Evolutionary conservation across 805 yeast species (phyloP).

Genomic region (Saccharomycopsis schoenii): DNA sequence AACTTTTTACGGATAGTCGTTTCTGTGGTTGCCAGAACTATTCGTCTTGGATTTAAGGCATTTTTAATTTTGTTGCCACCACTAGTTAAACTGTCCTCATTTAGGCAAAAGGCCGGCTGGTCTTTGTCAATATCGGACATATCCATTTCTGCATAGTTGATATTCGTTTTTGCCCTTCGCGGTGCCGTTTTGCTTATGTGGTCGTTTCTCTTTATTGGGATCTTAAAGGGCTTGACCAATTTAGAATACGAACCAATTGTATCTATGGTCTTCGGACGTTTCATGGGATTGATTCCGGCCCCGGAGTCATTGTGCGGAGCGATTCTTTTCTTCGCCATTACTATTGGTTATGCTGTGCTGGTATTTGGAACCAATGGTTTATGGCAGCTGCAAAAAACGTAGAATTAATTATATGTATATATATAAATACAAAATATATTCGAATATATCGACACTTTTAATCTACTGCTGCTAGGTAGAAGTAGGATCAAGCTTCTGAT

Average conservation of each 20-base stretch:
- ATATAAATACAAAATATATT: no score
- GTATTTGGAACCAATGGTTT: no score
- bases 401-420: no score
- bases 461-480: no score
- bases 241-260: constrained; percentile 29
- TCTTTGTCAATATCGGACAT: constrained; percentile 27
- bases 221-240: constrained; percentile 57
- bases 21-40: constrained; percentile 32
- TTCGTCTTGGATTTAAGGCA: constrained; percentile 50
- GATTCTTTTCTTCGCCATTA: not conserved
- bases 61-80: constrained; percentile 35
- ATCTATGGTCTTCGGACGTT: constrained; percentile 12
- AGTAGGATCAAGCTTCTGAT: no score
- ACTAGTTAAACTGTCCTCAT: constrained; percentile 21
- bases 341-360: not conserved
- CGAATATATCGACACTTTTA: no score
- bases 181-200: constrained; percentile 19
- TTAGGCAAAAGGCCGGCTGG: constrained; percentile 27
- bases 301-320: constrained; percentile 11
- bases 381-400: no score
- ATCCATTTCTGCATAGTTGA: constrained; percentile 28
- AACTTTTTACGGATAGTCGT: constrained; percentile 39
- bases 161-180: constrained; percentile 25
- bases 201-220: constrained; percentile 39
- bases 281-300: constrained; percentile 15